Evolutionary conservation across 495 filamentous ascomycete genomes (phyloP), one percentile per base, ranked within the genome.

Genomic region (Aspergillus affinis): DNA sequence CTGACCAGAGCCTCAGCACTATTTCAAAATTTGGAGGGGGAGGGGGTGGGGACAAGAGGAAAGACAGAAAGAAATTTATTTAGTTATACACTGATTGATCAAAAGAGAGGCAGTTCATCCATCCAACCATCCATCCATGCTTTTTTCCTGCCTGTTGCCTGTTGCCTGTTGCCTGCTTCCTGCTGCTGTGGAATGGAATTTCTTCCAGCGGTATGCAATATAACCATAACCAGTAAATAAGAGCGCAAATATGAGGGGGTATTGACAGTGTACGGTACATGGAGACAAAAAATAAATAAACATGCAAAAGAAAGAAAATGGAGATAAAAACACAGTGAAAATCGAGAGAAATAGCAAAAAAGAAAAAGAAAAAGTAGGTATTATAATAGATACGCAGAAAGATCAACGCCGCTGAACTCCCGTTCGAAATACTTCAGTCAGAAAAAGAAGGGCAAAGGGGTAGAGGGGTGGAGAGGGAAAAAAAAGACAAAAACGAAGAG

Each of bases 301-400:
- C n/a, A n/a, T n/a, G n/a, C n/a, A n/a, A n/a, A 44, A 7, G 32
- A 23, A 50, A 57, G 26, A 29, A 52, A 54, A 58, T 51, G 18
- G 57, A 53, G 29, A 50, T 49, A 50, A 19, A 29, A 52, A 49
- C 12, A 55, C 0, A 27, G 10, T 51, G 55, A 57, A 6, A 27
- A 18, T 51, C 51, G 45, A 48, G 52, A 61, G 48, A 48, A 53
- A 61, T n/a, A 59, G 55, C 55, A 49, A 41, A 27, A 58, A 47
- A 53, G 26, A 58, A 32, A 51, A 54, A 2, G 36, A 41, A 32
- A 32, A 8, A 10, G 13, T 15, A 41, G 36, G 36, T 41, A 41
- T 15, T 41, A 41, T 15, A 41, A 17, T 15, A 41, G 36, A 41
- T 41, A 41, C 36, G 13, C 13, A 15, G 13, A 10, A 41, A 41